A percentile compares a stretch with the other conserved stretches of the same genome.
These are phyloP conservation scores for Cryptococcus sp. DNA, from an alignment of 1,284 basidiomycete species.

Conservation along the genomic window DNA sequence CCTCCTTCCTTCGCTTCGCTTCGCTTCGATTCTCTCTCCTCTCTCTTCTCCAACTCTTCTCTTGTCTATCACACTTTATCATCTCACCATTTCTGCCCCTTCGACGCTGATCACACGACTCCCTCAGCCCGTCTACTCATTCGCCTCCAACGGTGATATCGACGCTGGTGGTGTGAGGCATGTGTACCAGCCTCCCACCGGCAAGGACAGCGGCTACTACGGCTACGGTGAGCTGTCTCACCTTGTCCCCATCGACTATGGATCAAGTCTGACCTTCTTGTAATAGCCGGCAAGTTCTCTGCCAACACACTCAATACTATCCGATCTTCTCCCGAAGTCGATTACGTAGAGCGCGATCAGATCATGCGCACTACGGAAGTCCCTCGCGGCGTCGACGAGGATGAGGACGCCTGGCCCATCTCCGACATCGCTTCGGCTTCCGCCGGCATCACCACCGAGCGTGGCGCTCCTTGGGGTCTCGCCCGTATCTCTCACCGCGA, in stretches of 20 bases:
- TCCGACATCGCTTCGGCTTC: constrained; percentile 19
- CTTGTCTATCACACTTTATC: neutral
- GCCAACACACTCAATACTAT: constrained; percentile 73
- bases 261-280: constrained; percentile 32
- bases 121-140: constrained; percentile 35
- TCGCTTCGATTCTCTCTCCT: neutral
- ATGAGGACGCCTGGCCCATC: constrained; percentile 7
- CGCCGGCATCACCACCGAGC: constrained; percentile 61
- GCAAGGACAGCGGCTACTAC: constrained; percentile 36
- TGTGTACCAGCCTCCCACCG: constrained; percentile 41
- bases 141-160: constrained; percentile 34
- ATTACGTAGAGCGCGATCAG: constrained; percentile 91
- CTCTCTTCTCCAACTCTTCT: neutral
- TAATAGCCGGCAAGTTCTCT: constrained; percentile 84
- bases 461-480: constrained; percentile 89
- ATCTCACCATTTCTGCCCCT: too few species aligned
- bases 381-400: constrained; percentile 45
- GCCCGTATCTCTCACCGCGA: constrained; percentile 90
- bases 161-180: constrained; percentile 47
- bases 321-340: constrained; percentile 84
- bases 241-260: neutral
- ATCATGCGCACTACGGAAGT: constrained; percentile 71
- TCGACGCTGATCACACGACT: constrained; percentile 5
- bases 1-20: too few species aligned
- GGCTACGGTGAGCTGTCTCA: constrained; percentile 45